Conservation (phyloP, 1,284 basidiomycete species). For the Lignosus rhinocerotis region DNA sequence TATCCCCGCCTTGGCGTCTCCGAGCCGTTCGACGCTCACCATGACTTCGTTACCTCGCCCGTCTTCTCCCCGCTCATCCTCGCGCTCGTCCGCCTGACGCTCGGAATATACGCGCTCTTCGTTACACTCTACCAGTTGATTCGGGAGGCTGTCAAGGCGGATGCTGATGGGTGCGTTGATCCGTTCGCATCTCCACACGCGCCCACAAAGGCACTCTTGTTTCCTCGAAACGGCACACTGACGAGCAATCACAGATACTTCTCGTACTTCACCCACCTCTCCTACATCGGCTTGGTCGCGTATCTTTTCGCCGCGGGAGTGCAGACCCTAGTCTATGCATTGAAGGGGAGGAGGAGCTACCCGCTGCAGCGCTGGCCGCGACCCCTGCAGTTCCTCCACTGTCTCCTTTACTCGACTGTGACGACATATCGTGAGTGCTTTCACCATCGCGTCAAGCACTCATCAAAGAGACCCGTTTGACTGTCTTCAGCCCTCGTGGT, state of each 20-base stretch:
- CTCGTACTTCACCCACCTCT: slow-evolving; percentile 64
- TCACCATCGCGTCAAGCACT: neutral
- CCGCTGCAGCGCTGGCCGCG: slow-evolving; percentile 61
- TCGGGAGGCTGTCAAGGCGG: slow-evolving; percentile 35
- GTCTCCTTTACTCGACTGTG: slow-evolving; percentile 53
- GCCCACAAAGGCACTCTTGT: neutral
- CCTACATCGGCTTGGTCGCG: slow-evolving; percentile 60
- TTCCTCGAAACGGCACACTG: slow-evolving; percentile 2
- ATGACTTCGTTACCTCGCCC: slow-evolving; percentile 60
- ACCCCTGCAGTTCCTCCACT: slow-evolving; percentile 57
- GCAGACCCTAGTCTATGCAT: slow-evolving; percentile 52
- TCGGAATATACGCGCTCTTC: slow-evolving; percentile 56
- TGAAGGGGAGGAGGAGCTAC: slow-evolving; percentile 39
- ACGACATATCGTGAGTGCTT: slow-evolving; percentile 57
- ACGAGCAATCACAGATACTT: slow-evolving; percentile 47
- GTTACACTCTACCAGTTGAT: slow-evolving; percentile 47
- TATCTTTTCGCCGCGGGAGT: slow-evolving; percentile 63
- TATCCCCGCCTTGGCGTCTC: slow-evolving; percentile 26
- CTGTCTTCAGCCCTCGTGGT: slow-evolving; percentile 58
- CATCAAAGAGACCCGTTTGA: neutral
- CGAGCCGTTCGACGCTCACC: slow-evolving; percentile 50
- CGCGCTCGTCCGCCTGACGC: slow-evolving; percentile 45
- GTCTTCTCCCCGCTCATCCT: slow-evolving; percentile 48
- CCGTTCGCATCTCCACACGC: neutral
- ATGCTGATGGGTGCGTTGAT: slow-evolving; percentile 27